Percentiles rank a stretch among this genome's conserved stretches.
These are phyloP conservation scores for Monosporascus sp. DNA, from an alignment of 2,329 filamentous ascomycete species.

Conservation along the genomic window DNA sequence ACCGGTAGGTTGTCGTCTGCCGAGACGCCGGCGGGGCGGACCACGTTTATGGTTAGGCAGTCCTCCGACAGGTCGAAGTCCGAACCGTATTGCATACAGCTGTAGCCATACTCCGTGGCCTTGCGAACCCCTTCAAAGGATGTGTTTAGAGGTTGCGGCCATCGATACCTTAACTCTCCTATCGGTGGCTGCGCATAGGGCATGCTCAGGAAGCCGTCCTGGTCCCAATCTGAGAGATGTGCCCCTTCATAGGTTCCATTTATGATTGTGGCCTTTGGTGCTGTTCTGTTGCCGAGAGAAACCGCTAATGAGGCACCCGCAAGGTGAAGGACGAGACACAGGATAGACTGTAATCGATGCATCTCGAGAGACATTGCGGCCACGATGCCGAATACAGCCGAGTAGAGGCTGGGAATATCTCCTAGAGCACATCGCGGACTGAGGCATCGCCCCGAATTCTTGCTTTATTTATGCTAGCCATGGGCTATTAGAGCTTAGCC, in stretches of 20 bases:
- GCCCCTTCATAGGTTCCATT: constrained; percentile 31
- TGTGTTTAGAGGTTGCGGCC: constrained; percentile 32
- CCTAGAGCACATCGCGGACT: not conserved
- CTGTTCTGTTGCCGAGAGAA: not conserved
- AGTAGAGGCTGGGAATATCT: not conserved
- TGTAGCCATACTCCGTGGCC: constrained; percentile 37
- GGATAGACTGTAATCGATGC: not conserved
- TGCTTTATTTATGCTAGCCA: not conserved
- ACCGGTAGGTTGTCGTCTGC: constrained; percentile 33
- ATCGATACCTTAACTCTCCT: constrained; percentile 30
- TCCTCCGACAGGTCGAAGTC: constrained; percentile 42
- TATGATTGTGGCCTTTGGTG: constrained; percentile 16
- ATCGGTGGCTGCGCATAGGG: constrained; percentile 34
- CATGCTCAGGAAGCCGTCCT: constrained; percentile 36
- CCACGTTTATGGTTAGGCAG: constrained; percentile 39
- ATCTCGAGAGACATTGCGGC: not conserved
- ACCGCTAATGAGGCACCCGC: not conserved
- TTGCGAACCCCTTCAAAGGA: constrained; percentile 34
- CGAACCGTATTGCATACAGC: constrained; percentile 41
- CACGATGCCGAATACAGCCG: not conserved
- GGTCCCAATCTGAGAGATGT: constrained; percentile 29
- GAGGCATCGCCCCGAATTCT: not conserved
- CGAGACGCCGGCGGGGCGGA: constrained; percentile 31
- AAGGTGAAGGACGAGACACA: not conserved
- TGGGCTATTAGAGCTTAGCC: no score